Percentiles rank a stretch among this genome's conserved stretches.
These are phyloP conservation scores for Francoa sonchifolia DNA, from an alignment of 441 rosid genomes.

Conservation along the genomic window DNA sequence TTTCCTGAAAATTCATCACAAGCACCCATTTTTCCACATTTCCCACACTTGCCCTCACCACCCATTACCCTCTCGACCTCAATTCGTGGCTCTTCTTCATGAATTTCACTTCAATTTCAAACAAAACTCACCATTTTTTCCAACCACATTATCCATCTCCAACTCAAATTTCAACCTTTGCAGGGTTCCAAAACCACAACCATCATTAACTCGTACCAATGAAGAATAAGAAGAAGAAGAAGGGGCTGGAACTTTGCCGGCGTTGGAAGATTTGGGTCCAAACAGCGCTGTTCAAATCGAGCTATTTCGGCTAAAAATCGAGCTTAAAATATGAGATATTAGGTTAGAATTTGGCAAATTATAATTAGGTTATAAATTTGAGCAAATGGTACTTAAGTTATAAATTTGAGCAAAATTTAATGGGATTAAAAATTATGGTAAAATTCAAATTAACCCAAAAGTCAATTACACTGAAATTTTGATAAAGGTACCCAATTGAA, in stretches of 20 bases:
- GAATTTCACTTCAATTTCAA: not conserved
- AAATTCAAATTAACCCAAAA: too few relatives aligned
- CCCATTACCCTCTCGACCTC: not conserved
- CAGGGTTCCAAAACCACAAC: not conserved
- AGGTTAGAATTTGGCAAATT: too few relatives aligned
- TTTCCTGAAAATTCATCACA: not conserved
- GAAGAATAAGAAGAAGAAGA: not conserved
- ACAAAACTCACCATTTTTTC: not conserved
- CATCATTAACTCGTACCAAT: not conserved
- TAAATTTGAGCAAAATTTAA: too few relatives aligned
- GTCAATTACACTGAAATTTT: too few relatives aligned
- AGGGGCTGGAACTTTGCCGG: not conserved
- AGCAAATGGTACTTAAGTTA: too few relatives aligned
- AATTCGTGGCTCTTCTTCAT: not conserved
- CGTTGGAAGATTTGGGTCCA: constrained; percentile 2
- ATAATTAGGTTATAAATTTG: too few relatives aligned
- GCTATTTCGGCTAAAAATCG: too few relatives aligned
- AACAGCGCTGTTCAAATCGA: not conserved
- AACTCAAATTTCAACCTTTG: not conserved
- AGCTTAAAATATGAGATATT: too few relatives aligned
- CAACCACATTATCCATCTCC: not conserved
- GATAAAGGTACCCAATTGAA: too few relatives aligned
- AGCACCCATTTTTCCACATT: not conserved
- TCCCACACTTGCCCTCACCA: not conserved
- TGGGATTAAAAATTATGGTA: too few relatives aligned